These are phyloP conservation scores for Trichosporon coremiiforme DNA, from an alignment of 1,284 basidiomycete species.

Conservation along the genomic window DNA sequence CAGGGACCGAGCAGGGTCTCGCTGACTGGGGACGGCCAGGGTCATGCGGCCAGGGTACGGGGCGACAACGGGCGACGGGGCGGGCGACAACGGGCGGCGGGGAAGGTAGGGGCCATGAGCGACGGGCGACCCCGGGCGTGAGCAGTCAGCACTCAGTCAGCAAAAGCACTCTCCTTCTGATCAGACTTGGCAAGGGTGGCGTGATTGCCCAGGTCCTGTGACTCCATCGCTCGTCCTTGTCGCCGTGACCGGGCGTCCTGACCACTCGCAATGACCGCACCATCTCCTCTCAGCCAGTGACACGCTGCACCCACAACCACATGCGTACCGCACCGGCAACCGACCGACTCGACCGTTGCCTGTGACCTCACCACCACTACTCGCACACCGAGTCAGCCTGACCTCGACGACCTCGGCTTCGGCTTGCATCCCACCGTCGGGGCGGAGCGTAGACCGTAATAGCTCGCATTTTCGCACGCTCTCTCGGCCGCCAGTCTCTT, in stretches of 20 bases:
- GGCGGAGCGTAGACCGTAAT: too few species aligned
- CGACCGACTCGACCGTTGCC: not conserved
- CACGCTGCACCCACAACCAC: not conserved
- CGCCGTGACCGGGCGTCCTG: slow-evolving; percentile 3
- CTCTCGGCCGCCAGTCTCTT: not conserved
- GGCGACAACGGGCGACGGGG: not conserved
- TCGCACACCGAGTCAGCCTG: not conserved
- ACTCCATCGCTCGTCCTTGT: not conserved
- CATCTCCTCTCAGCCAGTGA: slow-evolving; percentile 3
- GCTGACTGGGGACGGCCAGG: slow-evolving; percentile 3
- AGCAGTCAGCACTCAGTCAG: not conserved
- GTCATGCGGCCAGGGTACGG: not conserved
- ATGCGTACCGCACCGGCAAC: slow-evolving; percentile 5
- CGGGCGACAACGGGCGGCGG: not conserved
- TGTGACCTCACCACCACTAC: not conserved
- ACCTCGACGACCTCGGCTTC: not conserved
- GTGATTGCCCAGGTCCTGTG: not conserved
- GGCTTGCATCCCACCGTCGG: not conserved
- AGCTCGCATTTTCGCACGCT: not conserved
- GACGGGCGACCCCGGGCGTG: not conserved
- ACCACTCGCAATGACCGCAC: not conserved
- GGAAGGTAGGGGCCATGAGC: not conserved
- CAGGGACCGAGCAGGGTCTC: not conserved
- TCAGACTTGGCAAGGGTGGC: slow-evolving; percentile 4
- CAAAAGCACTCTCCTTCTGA: not conserved